Percentiles rank a stretch among this genome's conserved stretches.
phyloP scores from a whole-genome alignment of 2,329 filamentous ascomycete genomes.

The Westerdykella ornata region DNA sequence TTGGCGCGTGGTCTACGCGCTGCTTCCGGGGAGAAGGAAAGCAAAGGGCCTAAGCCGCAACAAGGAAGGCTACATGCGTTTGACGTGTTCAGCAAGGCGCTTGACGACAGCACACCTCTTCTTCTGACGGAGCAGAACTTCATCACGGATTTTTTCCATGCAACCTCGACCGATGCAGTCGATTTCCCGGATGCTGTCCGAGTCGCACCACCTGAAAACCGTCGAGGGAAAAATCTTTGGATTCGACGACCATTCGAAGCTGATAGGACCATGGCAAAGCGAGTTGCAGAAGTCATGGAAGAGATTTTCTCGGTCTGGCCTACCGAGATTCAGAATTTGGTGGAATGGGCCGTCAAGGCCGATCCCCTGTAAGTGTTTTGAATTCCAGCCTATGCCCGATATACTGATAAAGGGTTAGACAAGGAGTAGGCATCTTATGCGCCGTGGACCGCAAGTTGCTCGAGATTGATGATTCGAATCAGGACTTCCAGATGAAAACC shows the following conservation, averaged over 20 bases:
- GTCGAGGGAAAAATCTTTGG: slow-evolving; percentile 66
- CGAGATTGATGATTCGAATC: slow-evolving; percentile 80
- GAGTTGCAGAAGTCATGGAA: slow-evolving; percentile 82
- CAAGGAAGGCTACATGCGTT: slow-evolving; percentile 66
- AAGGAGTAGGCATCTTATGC: slow-evolving; percentile 82
- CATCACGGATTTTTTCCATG: slow-evolving; percentile 92
- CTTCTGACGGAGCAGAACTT: slow-evolving; percentile 96
- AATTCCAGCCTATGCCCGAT: background rate
- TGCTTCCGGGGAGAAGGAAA: slow-evolving; percentile 56
- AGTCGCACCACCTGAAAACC: slow-evolving; percentile 57
- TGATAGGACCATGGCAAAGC: slow-evolving; percentile 76
- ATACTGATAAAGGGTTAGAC: slow-evolving; percentile 46
- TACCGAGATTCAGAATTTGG: slow-evolving; percentile 66
- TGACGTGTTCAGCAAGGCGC: slow-evolving; percentile 71
- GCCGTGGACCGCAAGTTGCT: slow-evolving; percentile 71
- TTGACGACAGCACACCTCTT: slow-evolving; percentile 76
- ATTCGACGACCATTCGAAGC: slow-evolving; percentile 76
- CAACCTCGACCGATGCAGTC: slow-evolving; percentile 70
- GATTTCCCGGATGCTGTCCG: slow-evolving; percentile 80
- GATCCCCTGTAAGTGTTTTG: slow-evolving; percentile 68
- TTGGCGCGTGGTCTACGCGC: slow-evolving; percentile 66
- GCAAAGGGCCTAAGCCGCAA: slow-evolving; percentile 51
- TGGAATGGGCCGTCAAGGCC: slow-evolving; percentile 73
- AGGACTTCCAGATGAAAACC: slow-evolving; percentile 77
- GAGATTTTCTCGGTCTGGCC: slow-evolving; percentile 79